Conservation (phyloP, 78 protist species). For the Acrasis kona region DNA sequence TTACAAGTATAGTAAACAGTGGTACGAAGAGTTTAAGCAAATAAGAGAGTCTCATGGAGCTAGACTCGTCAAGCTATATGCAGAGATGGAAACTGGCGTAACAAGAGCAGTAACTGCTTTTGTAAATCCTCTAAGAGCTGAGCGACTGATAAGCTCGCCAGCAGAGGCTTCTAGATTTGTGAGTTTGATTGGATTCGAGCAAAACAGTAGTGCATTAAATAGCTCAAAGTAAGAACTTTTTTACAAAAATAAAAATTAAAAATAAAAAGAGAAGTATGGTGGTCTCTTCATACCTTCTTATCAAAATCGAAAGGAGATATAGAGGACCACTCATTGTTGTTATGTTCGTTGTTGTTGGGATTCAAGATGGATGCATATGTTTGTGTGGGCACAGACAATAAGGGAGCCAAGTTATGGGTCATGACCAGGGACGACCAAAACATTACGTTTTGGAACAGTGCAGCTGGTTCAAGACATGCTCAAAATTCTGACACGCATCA, state of each 20-base stretch:
- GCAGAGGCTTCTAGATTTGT: slow-evolving; percentile 34
- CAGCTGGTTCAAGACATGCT: background rate
- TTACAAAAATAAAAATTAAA: no score
- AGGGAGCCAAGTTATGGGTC: slow-evolving; percentile 7
- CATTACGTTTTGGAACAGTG: slow-evolving; percentile 25
- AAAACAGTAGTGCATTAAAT: background rate
- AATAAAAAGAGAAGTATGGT: slow-evolving; percentile 15
- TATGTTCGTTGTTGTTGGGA: slow-evolving; percentile 37
- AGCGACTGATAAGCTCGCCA: slow-evolving; percentile 6
- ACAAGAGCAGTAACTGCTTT: slow-evolving; percentile 9
- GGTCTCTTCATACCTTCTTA: background rate
- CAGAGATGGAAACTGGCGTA: background rate
- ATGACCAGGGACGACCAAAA: background rate
- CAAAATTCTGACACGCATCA: background rate
- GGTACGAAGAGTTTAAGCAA: slow-evolving; percentile 29
- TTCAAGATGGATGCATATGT: slow-evolving; percentile 41
- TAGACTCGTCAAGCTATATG: slow-evolving; percentile 30
- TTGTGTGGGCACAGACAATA: background rate
- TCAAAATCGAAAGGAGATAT: background rate
- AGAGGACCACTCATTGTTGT: slow-evolving; percentile 24
- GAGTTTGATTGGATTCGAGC: background rate
- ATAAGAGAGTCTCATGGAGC: background rate
- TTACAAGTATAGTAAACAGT: slow-evolving; percentile 9
- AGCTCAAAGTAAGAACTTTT: background rate
- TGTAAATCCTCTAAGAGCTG: slow-evolving; percentile 9